These are phyloP conservation scores for Mikania micrantha DNA, from an alignment of 129 eudicot genomes.

Conservation along the genomic window DNA sequence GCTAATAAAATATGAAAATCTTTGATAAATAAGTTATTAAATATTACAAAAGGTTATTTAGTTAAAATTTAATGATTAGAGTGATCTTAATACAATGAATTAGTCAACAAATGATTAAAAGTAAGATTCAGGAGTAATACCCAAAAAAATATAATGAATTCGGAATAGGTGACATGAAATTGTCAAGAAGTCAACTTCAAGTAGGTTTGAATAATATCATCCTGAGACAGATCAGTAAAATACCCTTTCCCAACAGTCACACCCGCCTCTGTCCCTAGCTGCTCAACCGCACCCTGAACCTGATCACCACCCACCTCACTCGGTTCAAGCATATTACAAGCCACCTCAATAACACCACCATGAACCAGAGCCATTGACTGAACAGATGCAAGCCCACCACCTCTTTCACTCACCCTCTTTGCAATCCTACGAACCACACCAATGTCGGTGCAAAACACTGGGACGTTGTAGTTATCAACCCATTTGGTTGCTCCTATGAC, in stretches of 20 bases:
- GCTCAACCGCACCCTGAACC: slow-evolving; percentile 66
- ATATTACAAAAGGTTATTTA: no score
- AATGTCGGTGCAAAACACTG: slow-evolving; percentile 56
- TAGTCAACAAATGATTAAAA: no score
- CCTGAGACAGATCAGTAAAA: slow-evolving; percentile 80
- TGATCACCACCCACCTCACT: slow-evolving; percentile 46
- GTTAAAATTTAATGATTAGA: no score
- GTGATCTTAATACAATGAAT: no score
- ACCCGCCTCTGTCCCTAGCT: slow-evolving; percentile 61
- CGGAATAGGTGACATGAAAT: background rate
- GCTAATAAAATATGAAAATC: no score
- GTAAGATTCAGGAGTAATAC: no score
- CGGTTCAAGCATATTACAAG: slow-evolving; percentile 91
- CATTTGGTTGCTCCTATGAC: slow-evolving; percentile 81
- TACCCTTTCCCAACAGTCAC: slow-evolving; percentile 72
- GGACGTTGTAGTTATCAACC: slow-evolving; percentile 96
- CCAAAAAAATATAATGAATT: no score
- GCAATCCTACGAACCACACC: slow-evolving; percentile 66
- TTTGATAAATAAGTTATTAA: no score
- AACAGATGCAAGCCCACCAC: slow-evolving; percentile 78
- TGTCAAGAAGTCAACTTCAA: slow-evolving; percentile 28
- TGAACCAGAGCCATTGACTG: slow-evolving; percentile 98
- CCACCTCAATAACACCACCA: slow-evolving; percentile 75
- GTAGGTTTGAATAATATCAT: slow-evolving; percentile 50
- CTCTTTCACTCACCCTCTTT: slow-evolving; percentile 69